Evolutionary conservation across 1,139 yeast species (phyloP), one percentile per base, ranked within the genome.

Genomic region (Debaryomyces singareniensis): DNA sequence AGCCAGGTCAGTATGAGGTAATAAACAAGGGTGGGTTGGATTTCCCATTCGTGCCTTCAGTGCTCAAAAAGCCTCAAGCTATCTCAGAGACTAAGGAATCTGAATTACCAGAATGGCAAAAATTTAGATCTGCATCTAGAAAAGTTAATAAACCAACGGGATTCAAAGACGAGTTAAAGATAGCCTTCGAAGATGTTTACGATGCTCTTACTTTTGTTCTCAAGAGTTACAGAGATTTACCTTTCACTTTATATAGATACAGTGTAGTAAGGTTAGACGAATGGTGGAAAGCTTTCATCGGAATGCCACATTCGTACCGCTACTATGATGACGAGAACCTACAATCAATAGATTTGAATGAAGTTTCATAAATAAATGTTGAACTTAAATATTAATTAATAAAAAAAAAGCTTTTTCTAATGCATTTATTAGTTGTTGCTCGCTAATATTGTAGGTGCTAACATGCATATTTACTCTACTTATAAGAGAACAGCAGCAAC

Each of bases 271-370:
- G 74, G 37, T 35, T 74, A 26, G 71, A 69, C 39, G 57, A 64
- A 27, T 68, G 71, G 54, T 91, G 96, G 96, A 78, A 81, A 49
- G 51, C 51, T 16, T 84, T 86, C 47, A 68, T 85, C 38, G 96
- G 95, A 14, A 57, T 63, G n/a, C 51, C 47, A 13, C 37, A 37
- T 7, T 15, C 5, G 7, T 10, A 12, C 5, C 7, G 7, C 7
- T 11, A 23, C 7, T 9, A 23, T 23, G 25, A 23, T 6, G 13
- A 7, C 10, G 10, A 7, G 7, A 7, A 7, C 9, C 7, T 7
- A 7, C 21, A 18, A 18, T 18, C 21, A 18, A 18, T 7, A 18
- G 10, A 18, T 18, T 10, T 10, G 10, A 7, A 18, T 18, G 21
- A 18, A 7, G 21, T 10, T 18, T 18, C 10, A 29, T 13, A 21